Evolutionary conservation across 768 basidiomycete genomes (phyloP), one percentile per base, ranked within the genome.

Genomic region (Mycena leptocephala): DNA sequence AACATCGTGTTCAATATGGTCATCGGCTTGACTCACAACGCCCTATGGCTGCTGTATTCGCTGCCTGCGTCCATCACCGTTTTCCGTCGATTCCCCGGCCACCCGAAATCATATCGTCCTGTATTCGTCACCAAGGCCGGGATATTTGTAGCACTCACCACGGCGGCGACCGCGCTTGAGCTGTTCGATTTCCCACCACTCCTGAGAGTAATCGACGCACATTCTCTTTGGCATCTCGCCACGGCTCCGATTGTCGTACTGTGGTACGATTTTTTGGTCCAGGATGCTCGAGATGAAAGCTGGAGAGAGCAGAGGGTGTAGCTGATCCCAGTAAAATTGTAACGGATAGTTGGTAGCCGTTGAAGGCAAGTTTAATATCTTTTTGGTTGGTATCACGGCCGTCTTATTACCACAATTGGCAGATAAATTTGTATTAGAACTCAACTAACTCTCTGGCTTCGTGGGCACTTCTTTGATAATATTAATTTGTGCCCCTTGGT

Each of bases 111-210:
- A 3, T 94, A 95, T 81, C 88, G 92, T 32, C 94, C 94, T 6
- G 63, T 80, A 6, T 92, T 92, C 78, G 89, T 87, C 10, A 83
- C 82, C 69, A 91, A 90, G 79, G 89, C 92, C 2, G 92, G 88
- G 0, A 37, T 91, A 0, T 92, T 96, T 72, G 94, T 96, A 4
- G 79, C 89, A 14, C 83, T 95, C 20, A 96, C 95, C 1, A 95
- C 93, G 0, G 87, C 89, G 2, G 95, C 96, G 18, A 96, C 93
- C 3, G 86, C 88, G 1, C 88, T 99, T 37, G 98, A 99, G 81
- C 82, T 99, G 4, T 92, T 98, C 76, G 98, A 99, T 82, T 99
- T 99, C 80, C 92, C 97, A 0, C 95, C 97, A 0, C 88, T 93
- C 84, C 81, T 82, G n/a, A 84, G 97, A 39, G 83, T 92, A 9